phyloP scores from a whole-genome alignment of 345 rosid genomes.

The Hevea brasiliensis region DNA sequence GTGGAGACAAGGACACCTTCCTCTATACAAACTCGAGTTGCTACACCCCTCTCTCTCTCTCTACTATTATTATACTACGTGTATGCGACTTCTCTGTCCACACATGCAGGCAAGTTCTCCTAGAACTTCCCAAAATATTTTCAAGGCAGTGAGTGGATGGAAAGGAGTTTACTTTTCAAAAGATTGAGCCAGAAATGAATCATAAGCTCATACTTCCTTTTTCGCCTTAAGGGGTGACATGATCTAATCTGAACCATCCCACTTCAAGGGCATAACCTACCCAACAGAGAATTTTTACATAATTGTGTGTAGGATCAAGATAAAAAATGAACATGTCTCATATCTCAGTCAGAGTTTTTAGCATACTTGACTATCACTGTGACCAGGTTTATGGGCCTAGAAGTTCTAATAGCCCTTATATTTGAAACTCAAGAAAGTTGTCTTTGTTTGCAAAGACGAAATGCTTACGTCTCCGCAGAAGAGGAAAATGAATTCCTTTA shows the following conservation, averaged over 20 bases:
- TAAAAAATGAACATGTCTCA: conserved; percentile 17
- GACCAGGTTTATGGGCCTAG: background rate
- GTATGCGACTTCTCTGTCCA: conserved; percentile 20
- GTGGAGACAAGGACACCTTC: conserved; percentile 48
- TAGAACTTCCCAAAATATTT: conserved; percentile 16
- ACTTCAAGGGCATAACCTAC: conserved; percentile 17
- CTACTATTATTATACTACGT: conserved; percentile 4
- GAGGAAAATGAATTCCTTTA: background rate
- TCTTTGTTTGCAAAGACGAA: no score
- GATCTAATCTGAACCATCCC: conserved; percentile 19
- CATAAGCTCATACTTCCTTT: conserved; percentile 17
- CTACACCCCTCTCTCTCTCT: conserved; percentile 6
- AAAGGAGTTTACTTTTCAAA: conserved; percentile 18
- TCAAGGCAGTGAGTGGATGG: conserved; percentile 12
- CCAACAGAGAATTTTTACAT: conserved; percentile 5
- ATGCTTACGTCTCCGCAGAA: background rate
- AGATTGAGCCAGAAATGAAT: conserved; percentile 21
- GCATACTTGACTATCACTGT: conserved; percentile 5
- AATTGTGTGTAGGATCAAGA: conserved; percentile 1
- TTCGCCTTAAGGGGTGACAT: conserved; percentile 3
- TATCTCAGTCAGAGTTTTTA: conserved; percentile 7
- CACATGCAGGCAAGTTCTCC: conserved; percentile 27
- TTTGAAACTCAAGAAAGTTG: conserved; percentile 4
- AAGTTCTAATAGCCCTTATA: background rate
- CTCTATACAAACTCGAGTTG: conserved; percentile 28